Evolutionary conservation across 1,284 basidiomycete genomes (phyloP), one percentile per base, ranked within the genome.

Genomic region (Caloboletus inedulis): DNA sequence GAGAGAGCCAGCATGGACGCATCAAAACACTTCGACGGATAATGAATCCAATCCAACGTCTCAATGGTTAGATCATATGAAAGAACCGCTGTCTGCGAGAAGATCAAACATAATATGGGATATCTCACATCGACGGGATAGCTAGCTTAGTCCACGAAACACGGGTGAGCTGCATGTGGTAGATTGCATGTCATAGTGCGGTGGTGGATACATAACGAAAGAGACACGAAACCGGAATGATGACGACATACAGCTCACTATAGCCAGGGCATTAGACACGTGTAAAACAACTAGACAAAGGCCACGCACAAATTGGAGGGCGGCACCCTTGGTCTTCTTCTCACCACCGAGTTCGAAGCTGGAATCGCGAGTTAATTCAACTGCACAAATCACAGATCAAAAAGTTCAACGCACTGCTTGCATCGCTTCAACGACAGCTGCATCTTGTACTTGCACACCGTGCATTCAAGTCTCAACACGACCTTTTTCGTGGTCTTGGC

Each of bases 401-500:
- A 29, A n/a, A n/a, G 47, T 23, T 19, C 37, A 6, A 84, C 88
- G 69, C 67, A 91, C 87, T 99, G 96, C 80, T 99, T 99, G 94
- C 94, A 98, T 68, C 97, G 94, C 82, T 99, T 99, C 71, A 99
- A 82, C 21, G 92, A 72, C 61, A 98, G 74, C 73, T 95, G 92
- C 87, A 91, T 91, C 85, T 97, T 98, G 82, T 96, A 95, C 77
- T 99, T 99, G 91, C 96, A 99, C 47, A 86, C 82, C 52, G 94
- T 97, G 84, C 96, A 99, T 77, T 99, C 96, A 70, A 98, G 79
- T 75, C 95, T 89, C 61, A 99, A 82, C 52, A 98, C 96, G 65
- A 98, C 94, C 84, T 99, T 99, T 91, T 98, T 99, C 62, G 96
- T 98, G 63, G 93, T 94, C 82, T 94, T 93, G 56, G 91, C 91